Evolutionary conservation across 805 yeast genomes (phyloP), one percentile per base, ranked within the genome.

Genomic region (Candida gorgasii): DNA sequence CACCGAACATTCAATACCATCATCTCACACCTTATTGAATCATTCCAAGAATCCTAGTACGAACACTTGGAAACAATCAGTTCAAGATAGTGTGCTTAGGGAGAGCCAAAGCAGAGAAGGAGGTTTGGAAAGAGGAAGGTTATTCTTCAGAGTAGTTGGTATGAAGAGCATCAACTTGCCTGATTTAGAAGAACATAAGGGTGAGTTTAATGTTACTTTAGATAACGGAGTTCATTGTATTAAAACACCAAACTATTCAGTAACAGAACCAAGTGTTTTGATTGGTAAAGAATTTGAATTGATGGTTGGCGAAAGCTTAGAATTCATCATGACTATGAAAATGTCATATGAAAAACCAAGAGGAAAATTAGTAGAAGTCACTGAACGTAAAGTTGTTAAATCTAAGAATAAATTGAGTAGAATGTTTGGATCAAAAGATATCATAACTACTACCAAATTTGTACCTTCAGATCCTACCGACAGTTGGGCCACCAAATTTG

Each of bases 201-300:
- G 79, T 1, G 67, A 71, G 42, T 74, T 79, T 56, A 71, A 75
- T 40, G 50, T 81, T 14, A 75, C 79, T 4, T 63, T 84, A 41
- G 97, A 89, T 58, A 89, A 89, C 58, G 95, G 96, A 5, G 79
- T 80, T 28, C 95, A 89, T 57, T 77, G 87, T 45, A 76, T 87
- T 36, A 76, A 81, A 27, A 88, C 96, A 0, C 76, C 81, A 7
- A 71, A 75, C 60, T 73, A 75, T 52, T 52, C 55, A 17, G 50
- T 77, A 41, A 51, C 57, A 3, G 40, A 54, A n/a, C 50, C 58
- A 14, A 53, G 53, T 23, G 62, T 73, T 26, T 45, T 63, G 8
- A 64, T 87, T 40, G 75, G 75, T 36, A 88, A 86, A 55, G 97
- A 90, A 55, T 88, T 88, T 59, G 97, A 89, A 60, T 66, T 84